Base-by-base conservation (phyloP, 192 early-diverging fungal genomes). In the Backusella psychrophila region DNA sequence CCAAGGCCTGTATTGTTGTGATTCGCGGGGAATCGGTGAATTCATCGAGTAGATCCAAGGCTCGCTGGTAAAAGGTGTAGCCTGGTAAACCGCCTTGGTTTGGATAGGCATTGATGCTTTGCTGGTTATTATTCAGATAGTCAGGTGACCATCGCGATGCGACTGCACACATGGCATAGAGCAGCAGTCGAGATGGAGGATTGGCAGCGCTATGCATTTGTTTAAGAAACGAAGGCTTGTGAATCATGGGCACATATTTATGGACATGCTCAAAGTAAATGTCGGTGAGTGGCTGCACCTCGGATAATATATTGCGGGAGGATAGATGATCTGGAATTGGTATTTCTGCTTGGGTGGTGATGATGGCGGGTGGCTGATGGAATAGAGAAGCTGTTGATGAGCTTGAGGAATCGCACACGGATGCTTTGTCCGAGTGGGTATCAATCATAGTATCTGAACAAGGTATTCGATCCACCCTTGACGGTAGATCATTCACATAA, bases 81-180 rank as follows among this genome's bases (percentile, higher is more conserved):
- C 82, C 82, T 0, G 76, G 73, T 12, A 74, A 76, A 1, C 49
- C 76, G 6, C 17, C 23, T 69, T 69, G 68, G 35, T 33, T 39
- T 12, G 56, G 56, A 63, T 63, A 63, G 6, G 15, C 14, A n/a
- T 26, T 31, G 26, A 14, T 7, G 17, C 42, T 71, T 17, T 44
- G 21, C 7, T 34, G 41, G 26, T 23, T 38, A 1, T 39, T 29
- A 17, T 9, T 31, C 5, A 71, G 17, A 31, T 26, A 56, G n/a
- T 71, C 49, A 9, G 80, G 70, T 23, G 84, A 82, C 74, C 82
- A 90, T 9, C 81, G 36, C 21, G 86, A 84, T 6, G 88, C 83
- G 29, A 87, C 84, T 0, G 89, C 89, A 53, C 85, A 86, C 56
- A 90, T 78, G 33, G 85, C 79, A 78, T 89, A 89, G 56, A 90